Base-by-base conservation (phyloP, 805 yeast species). In the Myxozyma vanderwaltii region DNA sequence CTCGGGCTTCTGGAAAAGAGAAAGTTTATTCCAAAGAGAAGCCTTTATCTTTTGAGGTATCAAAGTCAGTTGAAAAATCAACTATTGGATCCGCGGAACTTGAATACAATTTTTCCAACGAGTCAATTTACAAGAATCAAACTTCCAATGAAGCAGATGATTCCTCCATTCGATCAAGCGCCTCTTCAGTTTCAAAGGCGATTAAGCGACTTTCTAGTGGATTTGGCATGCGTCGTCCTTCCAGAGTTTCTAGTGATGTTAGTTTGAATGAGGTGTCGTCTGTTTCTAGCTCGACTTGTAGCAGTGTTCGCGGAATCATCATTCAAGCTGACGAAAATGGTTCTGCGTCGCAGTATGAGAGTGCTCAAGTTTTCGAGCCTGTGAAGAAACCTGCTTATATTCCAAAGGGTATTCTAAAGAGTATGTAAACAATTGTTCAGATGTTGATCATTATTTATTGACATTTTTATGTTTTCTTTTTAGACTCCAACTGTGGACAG, bases 101-200 rank as follows among this genome's bases (percentile, higher is more conserved):
- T n/a, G 62, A 49, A 24, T 58, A 48, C 38, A 49, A 53, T 35
- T 58, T 58, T 31, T 29, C 43, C 17, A 49, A 45, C 24, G 44
- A 44, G n/a, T 26, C 53, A 13, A 38, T 46, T 33, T 39, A 26
- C 27, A 29, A 38, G 12, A 29, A 24, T 24, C 46, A 40, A 6
- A 43, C 21, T 10, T 15, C 15, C 7, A 43, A 26, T 8, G 55
- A 23, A n/a, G 57, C 36, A 7, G 63, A 58, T 36, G 41, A 57
- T 17, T 17, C 39, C 48, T 59, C 63, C n/a, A 56, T 59, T 50
- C 39, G 51, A 24, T 60, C 64, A 15, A 52, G 54, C 21, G 50
- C 58, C 33, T 60, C 64, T 38, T 38, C 64, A 3, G 56, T 60
- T 23, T 60, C 64, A 10, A 55, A 55, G 31, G 61, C 62, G 7